Base-by-base conservation (phyloP, 2,329 filamentous ascomycete genomes). In the Botryosphaeria dothidea region DNA sequence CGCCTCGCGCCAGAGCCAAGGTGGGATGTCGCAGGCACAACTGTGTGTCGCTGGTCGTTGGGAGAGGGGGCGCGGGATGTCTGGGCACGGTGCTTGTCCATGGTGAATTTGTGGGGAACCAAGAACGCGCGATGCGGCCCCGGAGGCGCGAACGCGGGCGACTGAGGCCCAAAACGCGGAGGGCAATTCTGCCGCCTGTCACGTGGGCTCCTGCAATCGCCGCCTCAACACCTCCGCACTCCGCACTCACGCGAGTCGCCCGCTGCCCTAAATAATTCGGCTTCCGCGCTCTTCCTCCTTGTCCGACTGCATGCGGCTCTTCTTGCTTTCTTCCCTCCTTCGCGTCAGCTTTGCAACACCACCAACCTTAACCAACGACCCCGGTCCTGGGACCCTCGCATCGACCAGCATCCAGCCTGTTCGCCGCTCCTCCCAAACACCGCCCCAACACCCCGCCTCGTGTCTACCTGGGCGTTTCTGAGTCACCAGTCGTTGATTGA, bases 181-280 rank as follows among this genome's bases (percentile, higher is more conserved):
- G 41, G 38, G 36, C 54, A 58, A 58, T 23, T 58, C 38, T 36
- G 54, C 54, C 54, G 54, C 56, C 7, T 9, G 41, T 60, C 56
- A 60, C 56, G 56, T 31, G 56, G 38, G 23, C 7, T 4, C n/a
- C n/a, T 23, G 17, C 38, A 60, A 4, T 58, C 54, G 54, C 54
- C 54, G 54, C 54, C 38, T 45, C 54, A 58, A 46, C 56, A 48
- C 56, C 56, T 60, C 56, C 56, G 56, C 56, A 60, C 41, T 31
- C 17, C 21, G 56, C 56, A n/a, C 38, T 48, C 56, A 46, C 56
- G 56, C 56, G 56, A 60, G 38, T 46, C 56, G 56, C 29, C 25
- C 34, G n/a, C 25, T 17, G 56, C 27, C 56, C 27, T 31, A 27
- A 48, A 57, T 36, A 48, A 29, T 17, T 25, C 27, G 23, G 13